Percentiles rank a stretch among this genome's conserved stretches.
phyloP scores from a whole-genome alignment of 805 yeast species.

The Metschnikowia sp. region DNA sequence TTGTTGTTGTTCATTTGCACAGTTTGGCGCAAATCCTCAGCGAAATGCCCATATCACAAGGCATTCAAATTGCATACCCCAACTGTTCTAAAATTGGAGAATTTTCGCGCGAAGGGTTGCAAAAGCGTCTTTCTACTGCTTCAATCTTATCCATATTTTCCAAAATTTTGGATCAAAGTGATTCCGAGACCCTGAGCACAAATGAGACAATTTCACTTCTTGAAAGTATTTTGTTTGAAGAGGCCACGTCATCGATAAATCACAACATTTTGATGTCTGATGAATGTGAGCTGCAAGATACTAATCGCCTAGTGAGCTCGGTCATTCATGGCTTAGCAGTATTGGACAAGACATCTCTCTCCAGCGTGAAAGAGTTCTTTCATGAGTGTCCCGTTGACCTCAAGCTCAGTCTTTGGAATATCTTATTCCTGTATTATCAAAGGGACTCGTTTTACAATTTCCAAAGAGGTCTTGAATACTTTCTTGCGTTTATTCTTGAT shows the following conservation, averaged over 20 bases:
- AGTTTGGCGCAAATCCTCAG: conserved; percentile 26
- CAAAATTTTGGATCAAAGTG: conserved; percentile 38
- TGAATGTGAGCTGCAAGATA: conserved; percentile 1
- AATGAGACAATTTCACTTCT: conserved; percentile 39
- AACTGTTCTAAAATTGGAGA: conserved; percentile 62
- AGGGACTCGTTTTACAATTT: conserved; percentile 30
- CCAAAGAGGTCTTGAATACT: conserved; percentile 49
- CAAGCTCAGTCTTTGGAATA: conserved; percentile 71
- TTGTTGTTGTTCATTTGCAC: conserved; percentile 40
- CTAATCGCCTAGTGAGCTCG: conserved; percentile 9
- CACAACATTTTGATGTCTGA: neutral
- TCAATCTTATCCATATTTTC: conserved; percentile 67
- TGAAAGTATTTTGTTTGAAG: conserved; percentile 44
- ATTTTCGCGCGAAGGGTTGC: conserved; percentile 47
- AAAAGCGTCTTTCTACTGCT: conserved; percentile 64
- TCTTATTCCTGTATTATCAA: conserved; percentile 56
- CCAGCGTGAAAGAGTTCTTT: conserved; percentile 61
- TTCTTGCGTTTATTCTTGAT: conserved; percentile 42
- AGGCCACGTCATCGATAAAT: neutral
- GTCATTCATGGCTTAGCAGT: conserved; percentile 14
- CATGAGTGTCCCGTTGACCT: conserved; percentile 61
- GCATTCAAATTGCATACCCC: conserved; percentile 41
- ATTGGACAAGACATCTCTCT: conserved; percentile 22
- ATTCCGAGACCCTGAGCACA: conserved; percentile 20
- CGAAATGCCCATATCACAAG: neutral